These are phyloP conservation scores for Epichloe hybrida DNA, from an alignment of 2,329 filamentous ascomycete species.

Conservation along the genomic window DNA sequence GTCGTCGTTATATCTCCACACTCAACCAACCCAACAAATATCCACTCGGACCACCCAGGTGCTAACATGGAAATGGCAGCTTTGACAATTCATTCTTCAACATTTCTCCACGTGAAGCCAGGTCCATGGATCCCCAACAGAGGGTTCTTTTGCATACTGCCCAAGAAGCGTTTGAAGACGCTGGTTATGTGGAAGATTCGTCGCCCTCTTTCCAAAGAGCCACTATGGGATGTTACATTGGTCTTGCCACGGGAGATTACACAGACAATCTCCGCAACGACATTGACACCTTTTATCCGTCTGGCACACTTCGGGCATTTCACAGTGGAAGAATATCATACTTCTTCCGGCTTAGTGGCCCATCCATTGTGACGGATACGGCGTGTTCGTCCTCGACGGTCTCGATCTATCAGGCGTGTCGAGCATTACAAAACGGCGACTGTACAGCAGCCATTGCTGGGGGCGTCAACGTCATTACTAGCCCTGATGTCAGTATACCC, in stretches of 20 bases:
- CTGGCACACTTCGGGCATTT: not conserved
- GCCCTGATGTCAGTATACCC: constrained; percentile 37
- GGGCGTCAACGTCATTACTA: constrained; percentile 51
- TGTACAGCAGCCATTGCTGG: constrained; percentile 51
- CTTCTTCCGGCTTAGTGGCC: not conserved
- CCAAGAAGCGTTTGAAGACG: not conserved
- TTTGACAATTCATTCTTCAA: constrained; percentile 56
- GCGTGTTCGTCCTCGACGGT: not conserved
- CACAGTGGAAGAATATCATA: not conserved
- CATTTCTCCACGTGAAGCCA: constrained; percentile 55
- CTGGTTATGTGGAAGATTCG: not conserved
- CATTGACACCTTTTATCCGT: not conserved
- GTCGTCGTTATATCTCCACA: too few relatives aligned
- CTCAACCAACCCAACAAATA: too few relatives aligned
- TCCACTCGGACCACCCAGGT: too few relatives aligned
- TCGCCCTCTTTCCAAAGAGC: not conserved
- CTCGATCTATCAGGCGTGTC: not conserved
- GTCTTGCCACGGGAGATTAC: not conserved
- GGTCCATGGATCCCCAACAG: constrained; percentile 37
- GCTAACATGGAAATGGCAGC: too few relatives aligned
- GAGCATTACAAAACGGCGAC: constrained; percentile 25
- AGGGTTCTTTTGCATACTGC: not conserved
- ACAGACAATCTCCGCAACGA: not conserved
- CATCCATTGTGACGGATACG: not conserved
- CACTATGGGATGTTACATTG: not conserved